Evolutionary conservation across 2,329 filamentous ascomycete species (phyloP).

Genomic region (Macroventuria anomochaeta): DNA sequence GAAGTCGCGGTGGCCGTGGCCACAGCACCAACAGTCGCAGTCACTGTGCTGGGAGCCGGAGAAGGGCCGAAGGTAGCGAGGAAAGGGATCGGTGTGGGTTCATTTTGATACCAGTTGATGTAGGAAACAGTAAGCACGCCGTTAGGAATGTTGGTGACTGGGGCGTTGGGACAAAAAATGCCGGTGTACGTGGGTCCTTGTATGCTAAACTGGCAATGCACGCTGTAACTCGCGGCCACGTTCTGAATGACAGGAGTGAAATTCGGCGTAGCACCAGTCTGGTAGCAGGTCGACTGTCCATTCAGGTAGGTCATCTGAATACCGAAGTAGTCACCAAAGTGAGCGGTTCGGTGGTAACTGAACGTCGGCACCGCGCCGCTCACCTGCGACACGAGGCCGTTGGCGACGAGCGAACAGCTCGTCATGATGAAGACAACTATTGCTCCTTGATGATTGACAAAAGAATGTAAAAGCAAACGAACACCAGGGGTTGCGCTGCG

Average conservation of each 20-base stretch:
- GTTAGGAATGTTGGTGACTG: conserved; percentile 8
- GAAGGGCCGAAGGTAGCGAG: conserved; percentile 5
- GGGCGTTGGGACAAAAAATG: background rate
- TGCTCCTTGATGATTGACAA: background rate
- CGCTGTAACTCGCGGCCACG: background rate
- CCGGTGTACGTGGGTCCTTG: background rate
- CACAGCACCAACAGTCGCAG: background rate
- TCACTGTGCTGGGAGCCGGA: conserved; percentile 1
- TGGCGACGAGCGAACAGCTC: conserved; percentile 9
- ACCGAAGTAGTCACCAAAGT: conserved; percentile 8
- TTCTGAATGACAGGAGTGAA: conserved; percentile 11
- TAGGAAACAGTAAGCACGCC: conserved; percentile 11
- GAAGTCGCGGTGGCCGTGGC: background rate
- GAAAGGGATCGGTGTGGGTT: conserved; percentile 8
- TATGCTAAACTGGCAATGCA: background rate
- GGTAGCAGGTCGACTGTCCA: conserved; percentile 5
- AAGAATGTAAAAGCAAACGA: background rate
- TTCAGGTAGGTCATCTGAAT: conserved; percentile 8
- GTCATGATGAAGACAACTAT: conserved; percentile 3
- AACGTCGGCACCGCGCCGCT: conserved; percentile 7
- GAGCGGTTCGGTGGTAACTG: conserved; percentile 1
- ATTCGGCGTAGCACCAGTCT: background rate
- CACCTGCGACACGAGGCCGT: conserved; percentile 1
- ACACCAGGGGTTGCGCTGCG: background rate
- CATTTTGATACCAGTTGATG: background rate